Conservation (phyloP, 305 asterid genomes). For the Plantago lanceolata region DNA sequence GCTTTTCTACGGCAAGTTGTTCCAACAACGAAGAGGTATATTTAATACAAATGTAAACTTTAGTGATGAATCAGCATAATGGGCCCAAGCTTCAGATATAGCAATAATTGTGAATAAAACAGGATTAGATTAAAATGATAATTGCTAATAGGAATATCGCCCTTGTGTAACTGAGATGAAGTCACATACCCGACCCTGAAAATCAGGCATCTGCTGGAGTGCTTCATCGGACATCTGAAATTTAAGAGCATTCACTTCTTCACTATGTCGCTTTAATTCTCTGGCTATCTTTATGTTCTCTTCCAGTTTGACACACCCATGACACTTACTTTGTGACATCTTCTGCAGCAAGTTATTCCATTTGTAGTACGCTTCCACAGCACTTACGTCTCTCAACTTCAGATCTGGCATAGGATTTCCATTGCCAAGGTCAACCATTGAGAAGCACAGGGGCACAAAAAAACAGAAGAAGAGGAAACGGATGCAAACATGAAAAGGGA, state of each 20-base stretch:
- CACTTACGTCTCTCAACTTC: slow-evolving; percentile 66
- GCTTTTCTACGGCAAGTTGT: not conserved
- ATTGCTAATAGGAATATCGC: slow-evolving; percentile 4
- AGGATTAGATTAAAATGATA: not conserved
- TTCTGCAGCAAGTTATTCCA: slow-evolving; percentile 70
- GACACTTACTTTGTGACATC: slow-evolving; percentile 89
- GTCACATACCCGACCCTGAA: slow-evolving; percentile 92
- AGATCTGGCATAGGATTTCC: slow-evolving; percentile 53
- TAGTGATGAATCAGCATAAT: not conserved
- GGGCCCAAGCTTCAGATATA: not conserved
- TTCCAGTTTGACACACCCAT: slow-evolving; percentile 77
- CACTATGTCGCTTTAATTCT: slow-evolving; percentile 55
- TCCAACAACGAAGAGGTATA: not conserved
- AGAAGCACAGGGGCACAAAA: slow-evolving; percentile 11
- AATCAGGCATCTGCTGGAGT: slow-evolving; percentile 96
- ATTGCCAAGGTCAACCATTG: slow-evolving; percentile 25
- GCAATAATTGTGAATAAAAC: not conserved
- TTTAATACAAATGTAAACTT: not conserved
- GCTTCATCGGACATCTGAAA: slow-evolving; percentile 98
- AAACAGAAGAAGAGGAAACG: not conserved
- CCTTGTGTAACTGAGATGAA: slow-evolving; percentile 20
- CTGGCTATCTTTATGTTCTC: slow-evolving; percentile 74
- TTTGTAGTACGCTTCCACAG: slow-evolving; percentile 60
- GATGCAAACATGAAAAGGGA: slow-evolving; percentile 15
- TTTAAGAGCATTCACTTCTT: slow-evolving; percentile 69